Percentiles rank a stretch among this genome's conserved stretches.
Conservation (phyloP, 345 rosid genomes). For the Erodium maritimum region DNA sequence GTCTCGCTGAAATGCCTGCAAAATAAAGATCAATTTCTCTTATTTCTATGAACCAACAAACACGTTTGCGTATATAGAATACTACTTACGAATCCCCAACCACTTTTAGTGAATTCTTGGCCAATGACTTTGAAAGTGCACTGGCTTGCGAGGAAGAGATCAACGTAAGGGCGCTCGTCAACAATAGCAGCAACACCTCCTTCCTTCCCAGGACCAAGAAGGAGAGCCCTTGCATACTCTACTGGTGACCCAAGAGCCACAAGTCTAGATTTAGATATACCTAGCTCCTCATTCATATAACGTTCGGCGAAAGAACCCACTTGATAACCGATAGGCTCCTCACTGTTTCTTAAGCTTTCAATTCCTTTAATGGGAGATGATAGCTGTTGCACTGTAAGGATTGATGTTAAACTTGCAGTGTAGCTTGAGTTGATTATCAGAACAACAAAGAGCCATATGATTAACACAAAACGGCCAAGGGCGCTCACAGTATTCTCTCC, state of each 20-base stretch:
- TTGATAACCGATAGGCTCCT: conserved; percentile 77
- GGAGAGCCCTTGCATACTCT: conserved; percentile 55
- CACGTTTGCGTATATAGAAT: no score
- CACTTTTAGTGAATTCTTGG: conserved; percentile 79
- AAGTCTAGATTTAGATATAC: conserved; percentile 63
- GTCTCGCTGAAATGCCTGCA: conserved; percentile 85
- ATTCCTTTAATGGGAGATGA: conserved; percentile 71
- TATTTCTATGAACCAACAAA: no score
- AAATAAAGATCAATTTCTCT: no score
- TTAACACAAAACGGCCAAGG: conserved; percentile 71
- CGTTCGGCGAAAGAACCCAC: conserved; percentile 78
- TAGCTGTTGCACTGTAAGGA: conserved; percentile 84
- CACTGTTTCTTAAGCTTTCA: conserved; percentile 44
- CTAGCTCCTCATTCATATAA: conserved; percentile 62
- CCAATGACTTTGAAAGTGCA: conserved; percentile 70
- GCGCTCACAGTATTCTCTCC: conserved; percentile 79
- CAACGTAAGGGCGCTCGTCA: conserved; percentile 72
- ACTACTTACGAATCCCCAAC: conserved; percentile 96
- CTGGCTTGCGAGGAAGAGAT: conserved; percentile 61
- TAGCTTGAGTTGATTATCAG: conserved; percentile 87
- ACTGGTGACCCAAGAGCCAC: conserved; percentile 72
- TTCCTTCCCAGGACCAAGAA: conserved; percentile 29
- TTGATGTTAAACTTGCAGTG: conserved; percentile 92
- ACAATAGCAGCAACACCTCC: conserved; percentile 93
- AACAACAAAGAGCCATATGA: conserved; percentile 90